A percentile compares a stretch with the other conserved stretches of the same genome.
Conservation (phyloP, 306 rosid species). For the Parietaria judaica region DNA sequence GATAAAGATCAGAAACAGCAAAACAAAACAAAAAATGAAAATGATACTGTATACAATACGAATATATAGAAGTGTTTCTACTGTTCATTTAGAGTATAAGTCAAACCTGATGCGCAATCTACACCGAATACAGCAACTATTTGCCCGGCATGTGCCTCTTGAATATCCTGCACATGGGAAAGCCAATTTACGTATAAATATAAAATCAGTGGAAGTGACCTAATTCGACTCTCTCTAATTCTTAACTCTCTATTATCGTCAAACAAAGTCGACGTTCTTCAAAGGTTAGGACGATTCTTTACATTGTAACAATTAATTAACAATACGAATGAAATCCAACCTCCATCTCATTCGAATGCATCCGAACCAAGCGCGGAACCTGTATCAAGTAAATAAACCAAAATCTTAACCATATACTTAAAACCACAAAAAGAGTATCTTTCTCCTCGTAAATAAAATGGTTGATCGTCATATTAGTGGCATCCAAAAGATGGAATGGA, state of each 20-base stretch:
- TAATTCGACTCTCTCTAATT: neutral
- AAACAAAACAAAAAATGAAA: conserved; percentile 2
- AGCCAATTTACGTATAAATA: neutral
- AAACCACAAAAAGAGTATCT: conserved; percentile 1
- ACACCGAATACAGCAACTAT: conserved; percentile 98
- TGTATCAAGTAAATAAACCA: conserved; percentile 25
- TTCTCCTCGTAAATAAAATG: neutral
- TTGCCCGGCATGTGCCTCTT: conserved; percentile 96
- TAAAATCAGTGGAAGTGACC: neutral
- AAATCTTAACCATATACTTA: conserved; percentile 10
- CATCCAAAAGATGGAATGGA: neutral
- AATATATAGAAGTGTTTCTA: too few species aligned
- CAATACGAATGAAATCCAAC: conserved; percentile 31
- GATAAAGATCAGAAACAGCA: neutral
- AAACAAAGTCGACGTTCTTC: neutral
- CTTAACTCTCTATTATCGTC: neutral
- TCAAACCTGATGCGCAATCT: conserved; percentile 96
- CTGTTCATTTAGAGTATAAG: conserved; percentile 15
- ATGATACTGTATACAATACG: neutral
- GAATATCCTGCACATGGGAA: conserved; percentile 66
- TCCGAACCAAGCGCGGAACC: conserved; percentile 97
- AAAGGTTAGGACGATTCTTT: neutral
- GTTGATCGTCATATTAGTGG: neutral
- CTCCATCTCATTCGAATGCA: conserved; percentile 99
- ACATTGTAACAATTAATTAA: neutral